These are phyloP conservation scores for Galerina marginata DNA, from an alignment of 768 basidiomycete species.

Conservation along the genomic window DNA sequence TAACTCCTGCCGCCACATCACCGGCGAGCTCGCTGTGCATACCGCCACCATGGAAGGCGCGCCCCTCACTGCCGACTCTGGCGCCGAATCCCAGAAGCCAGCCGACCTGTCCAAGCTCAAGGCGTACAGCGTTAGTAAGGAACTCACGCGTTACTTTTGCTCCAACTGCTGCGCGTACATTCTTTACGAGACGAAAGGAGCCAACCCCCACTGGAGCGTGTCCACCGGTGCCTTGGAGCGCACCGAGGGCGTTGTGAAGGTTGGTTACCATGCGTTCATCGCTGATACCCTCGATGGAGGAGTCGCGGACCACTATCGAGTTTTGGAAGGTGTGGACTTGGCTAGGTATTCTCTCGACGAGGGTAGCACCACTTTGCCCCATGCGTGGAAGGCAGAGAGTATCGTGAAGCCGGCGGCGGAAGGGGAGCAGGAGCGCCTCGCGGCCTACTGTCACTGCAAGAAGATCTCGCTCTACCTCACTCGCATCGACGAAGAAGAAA, in stretches of 20 bases:
- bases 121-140: constrained; percentile 15
- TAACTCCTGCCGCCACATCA: constrained; percentile 33
- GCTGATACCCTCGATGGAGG: constrained; percentile 30
- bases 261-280: constrained; percentile 26
- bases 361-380: constrained; percentile 10
- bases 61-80: constrained; percentile 13
- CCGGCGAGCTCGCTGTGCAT: constrained; percentile 28
- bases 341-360: constrained; percentile 18
- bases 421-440: background rate
- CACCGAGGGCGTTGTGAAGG: constrained; percentile 26
- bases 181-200: constrained; percentile 11
- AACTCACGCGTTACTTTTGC: constrained; percentile 27
- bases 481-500: constrained; percentile 7
- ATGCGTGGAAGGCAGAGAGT: constrained; percentile 21
- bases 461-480: constrained; percentile 15
- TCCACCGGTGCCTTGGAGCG: constrained; percentile 26
- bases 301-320: constrained; percentile 23
- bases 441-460: constrained; percentile 22
- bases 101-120: constrained; percentile 22
- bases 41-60: constrained; percentile 16
- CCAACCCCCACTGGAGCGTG: constrained; percentile 13
- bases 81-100: constrained; percentile 10
- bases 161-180: constrained; percentile 22
- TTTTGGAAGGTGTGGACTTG: constrained; percentile 15
- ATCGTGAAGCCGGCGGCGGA: background rate